A percentile compares a stretch with the other conserved stretches of the same genome.
phyloP scores from a whole-genome alignment of 2,329 filamentous ascomycete genomes.

The Diaporthe citri region DNA sequence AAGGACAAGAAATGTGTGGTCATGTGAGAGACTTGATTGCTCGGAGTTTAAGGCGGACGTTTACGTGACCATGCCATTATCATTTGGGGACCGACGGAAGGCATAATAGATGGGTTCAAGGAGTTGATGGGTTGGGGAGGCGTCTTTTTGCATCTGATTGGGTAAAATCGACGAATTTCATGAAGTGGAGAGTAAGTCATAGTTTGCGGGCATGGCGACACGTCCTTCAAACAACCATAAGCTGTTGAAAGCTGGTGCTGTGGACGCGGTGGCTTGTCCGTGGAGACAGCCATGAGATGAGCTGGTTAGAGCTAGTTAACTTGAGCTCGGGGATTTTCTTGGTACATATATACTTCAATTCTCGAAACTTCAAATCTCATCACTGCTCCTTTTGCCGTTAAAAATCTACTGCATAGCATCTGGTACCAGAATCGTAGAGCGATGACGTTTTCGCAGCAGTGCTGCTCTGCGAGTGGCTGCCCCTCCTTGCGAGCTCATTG shows the following conservation, averaged over 20 bases:
- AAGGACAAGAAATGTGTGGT: conserved; percentile 63
- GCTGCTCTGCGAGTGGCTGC: not conserved
- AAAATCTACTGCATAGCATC: too few species aligned
- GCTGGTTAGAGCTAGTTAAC: not conserved
- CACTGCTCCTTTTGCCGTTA: not conserved
- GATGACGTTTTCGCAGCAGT: not conserved
- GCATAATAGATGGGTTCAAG: not conserved
- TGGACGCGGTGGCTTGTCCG: not conserved
- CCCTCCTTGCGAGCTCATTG: not conserved
- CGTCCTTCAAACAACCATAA: not conserved
- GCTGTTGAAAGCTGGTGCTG: not conserved
- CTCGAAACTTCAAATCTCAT: not conserved
- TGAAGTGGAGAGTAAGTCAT: not conserved
- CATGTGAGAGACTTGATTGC: conserved; percentile 57
- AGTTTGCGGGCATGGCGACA: not conserved
- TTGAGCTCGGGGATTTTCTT: conserved; percentile 9
- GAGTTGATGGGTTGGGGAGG: not conserved
- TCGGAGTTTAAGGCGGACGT: not conserved
- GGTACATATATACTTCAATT: conserved; percentile 23
- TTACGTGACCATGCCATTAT: not conserved
- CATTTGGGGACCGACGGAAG: not conserved
- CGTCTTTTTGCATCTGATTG: not conserved
- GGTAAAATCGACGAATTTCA: conserved; percentile 1
- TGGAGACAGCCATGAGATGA: not conserved
- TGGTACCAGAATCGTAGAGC: not conserved